Base-by-base conservation (phyloP, 352 stramenopile species). In the Phytophthora pini region DNA sequence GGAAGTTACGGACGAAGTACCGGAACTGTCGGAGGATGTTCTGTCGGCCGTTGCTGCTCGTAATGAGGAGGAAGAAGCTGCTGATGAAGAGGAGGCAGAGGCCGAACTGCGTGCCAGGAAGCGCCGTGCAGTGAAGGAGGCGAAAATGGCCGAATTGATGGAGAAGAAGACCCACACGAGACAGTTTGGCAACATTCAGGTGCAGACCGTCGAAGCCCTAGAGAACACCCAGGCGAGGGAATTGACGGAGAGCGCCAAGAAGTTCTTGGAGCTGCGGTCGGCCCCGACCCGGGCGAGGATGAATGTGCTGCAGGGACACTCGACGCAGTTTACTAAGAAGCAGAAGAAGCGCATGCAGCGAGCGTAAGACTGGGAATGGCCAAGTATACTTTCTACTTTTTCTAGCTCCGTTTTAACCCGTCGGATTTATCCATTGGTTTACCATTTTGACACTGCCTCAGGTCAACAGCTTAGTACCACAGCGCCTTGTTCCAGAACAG, bases 121-220 rank as follows among this genome's bases (percentile, higher is more conserved):
- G 57, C 43, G 57, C 41, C 61, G 53, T 45, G 57, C 53, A 15
- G 34, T 50, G 22, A 61, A 68, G 13, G 51, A 74, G 45, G 61
- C 49, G 3, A 74, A 74, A 41, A n/a, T 72, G 15, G 55, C 47
- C 2, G 68, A 74, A 17, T 22, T 70, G 40, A 52, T 77, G 64
- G 32, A 67, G 43, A 72, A 75, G 70, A 88, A 90, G 68, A 85
- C 57, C 29, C 86, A 94, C 68, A 87, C 85, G 59, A 78, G 82
- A 32, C 74, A 91, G 56, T 94, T 94, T 43, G 86, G 81, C 43
- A 81, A 80, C 54, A 81, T 94, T 50, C 63, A 90, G 27, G 84
- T 93, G 65, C 81, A 90, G 71, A 93, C 84, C 20, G 70, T 90
- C 31, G 76, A 83, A 12, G 56, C 70, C 10, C 46, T 90, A 22